Base-by-base conservation (phyloP, 352 stramenopile genomes). In the Globisporangium lucens region DNA sequence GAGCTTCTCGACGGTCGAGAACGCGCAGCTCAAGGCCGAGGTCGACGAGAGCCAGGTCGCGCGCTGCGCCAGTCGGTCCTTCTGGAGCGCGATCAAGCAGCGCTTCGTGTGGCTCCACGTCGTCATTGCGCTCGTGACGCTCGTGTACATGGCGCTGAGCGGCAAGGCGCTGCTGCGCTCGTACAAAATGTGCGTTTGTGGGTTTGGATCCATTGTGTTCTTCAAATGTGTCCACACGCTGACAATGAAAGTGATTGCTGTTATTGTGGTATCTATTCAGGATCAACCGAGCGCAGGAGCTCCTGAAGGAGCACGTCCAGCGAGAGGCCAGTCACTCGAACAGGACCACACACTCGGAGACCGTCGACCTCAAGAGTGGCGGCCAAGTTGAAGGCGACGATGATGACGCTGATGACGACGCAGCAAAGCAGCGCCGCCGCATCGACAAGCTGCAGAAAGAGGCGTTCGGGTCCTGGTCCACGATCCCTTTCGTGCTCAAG, bases 101-200 rank as follows among this genome's bases (percentile, higher is more conserved):
- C 78, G 80, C 35, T 93, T 93, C 63, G 65, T 96, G 46, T 94
- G 88, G 87, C 77, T 94, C 55, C 85, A 96, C 61, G 46, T 89
- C 17, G 61, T 91, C 33, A 75, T 93, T 43, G 75, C 72, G 0
- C 51, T 74, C 5, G 63, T 93, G 53, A 70, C 75, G 2, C 22
- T 76, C n/a, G 56, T 82, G 22, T 96, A 96, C 70, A 73, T 93
- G 65, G 61, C 65, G 27, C 78, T 96, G 43, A 91, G 81, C 61
- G 61, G 67, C 9, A 85, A 82, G 51, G 81, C 84, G 17, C 66
- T 95, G 8, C 49, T 66, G 10, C 80, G 84, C 17, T 93, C 83
- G 0, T 74, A 87, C 20, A 57, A 63, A 13, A 69, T 89, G 83
- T 90, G 74, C 24, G 77, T 53, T 13, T 12, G 9, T 56, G 30